Conservation (phyloP, 345 rosid genomes). For the Orychophragmus violaceus region DNA sequence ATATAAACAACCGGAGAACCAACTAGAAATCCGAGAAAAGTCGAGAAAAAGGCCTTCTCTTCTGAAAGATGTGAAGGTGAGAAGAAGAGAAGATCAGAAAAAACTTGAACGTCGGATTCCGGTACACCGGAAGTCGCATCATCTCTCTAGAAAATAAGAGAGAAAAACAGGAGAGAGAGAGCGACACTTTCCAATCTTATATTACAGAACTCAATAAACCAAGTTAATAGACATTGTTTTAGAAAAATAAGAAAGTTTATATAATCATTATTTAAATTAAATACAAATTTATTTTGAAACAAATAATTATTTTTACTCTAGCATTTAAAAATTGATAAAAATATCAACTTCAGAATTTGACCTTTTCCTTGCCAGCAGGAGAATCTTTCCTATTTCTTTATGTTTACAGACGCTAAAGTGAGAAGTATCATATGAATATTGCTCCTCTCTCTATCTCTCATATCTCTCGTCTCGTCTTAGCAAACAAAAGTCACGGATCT, state of each 20-base stretch:
- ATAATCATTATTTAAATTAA: neutral
- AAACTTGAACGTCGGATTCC: no score
- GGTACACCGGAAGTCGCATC: no score
- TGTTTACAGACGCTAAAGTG: constrained; percentile 4
- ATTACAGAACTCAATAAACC: neutral
- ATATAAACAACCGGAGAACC: no score
- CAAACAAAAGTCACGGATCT: constrained; percentile 13
- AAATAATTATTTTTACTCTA: neutral
- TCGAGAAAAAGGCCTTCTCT: no score
- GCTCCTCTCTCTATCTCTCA: neutral
- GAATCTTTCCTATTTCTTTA: constrained; percentile 29
- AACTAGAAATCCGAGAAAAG: no score
- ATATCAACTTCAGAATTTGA: constrained; percentile 13
- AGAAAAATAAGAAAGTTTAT: neutral
- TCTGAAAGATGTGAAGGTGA: no score
- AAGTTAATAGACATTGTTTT: neutral
- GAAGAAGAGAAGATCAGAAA: no score
- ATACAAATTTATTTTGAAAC: neutral
- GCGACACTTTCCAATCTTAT: no score
- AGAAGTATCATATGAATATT: constrained; percentile 1
- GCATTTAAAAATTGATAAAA: neutral
- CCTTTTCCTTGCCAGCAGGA: constrained; percentile 22
- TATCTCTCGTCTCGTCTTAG: neutral
- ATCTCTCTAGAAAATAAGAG: no score
- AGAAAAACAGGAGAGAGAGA: no score